These are phyloP conservation scores for Pseudogymnoascus sp. DNA, from an alignment of 2,329 filamentous ascomycete genomes.

Conservation along the genomic window DNA sequence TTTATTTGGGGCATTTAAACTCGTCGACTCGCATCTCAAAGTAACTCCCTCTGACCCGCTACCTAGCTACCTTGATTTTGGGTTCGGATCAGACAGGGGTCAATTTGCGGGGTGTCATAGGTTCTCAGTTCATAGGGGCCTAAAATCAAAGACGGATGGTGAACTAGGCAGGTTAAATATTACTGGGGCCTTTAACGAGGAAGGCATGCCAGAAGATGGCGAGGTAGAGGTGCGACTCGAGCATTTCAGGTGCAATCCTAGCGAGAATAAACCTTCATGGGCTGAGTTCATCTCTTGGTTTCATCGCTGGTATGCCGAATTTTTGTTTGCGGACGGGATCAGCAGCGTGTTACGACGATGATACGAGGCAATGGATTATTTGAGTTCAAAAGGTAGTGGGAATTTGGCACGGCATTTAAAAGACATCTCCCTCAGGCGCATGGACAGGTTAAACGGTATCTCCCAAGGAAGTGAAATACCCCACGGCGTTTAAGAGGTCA, in stretches of 20 bases:
- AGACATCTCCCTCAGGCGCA: not conserved
- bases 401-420: not conserved
- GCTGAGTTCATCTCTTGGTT: slow-evolving; percentile 1
- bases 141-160: not conserved
- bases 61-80: slow-evolving; percentile 2
- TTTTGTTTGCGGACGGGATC: slow-evolving; percentile 2
- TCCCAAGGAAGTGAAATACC: not conserved
- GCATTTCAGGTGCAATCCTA: slow-evolving; percentile 5
- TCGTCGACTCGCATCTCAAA: slow-evolving; percentile 1
- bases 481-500: not conserved
- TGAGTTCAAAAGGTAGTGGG: not conserved
- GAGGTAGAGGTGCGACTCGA: not conserved
- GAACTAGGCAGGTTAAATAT: not conserved
- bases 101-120: not conserved
- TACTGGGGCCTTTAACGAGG: not conserved
- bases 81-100: not conserved
- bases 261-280: not conserved
- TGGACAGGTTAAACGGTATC: not conserved
- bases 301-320: not conserved
- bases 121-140: not conserved
- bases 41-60: not conserved
- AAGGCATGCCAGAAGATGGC: not conserved
- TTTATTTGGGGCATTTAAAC: not conserved
- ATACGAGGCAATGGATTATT: not conserved
- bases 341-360: not conserved